These are phyloP conservation scores for Syncephalastrum monosporum DNA, from an alignment of 371 early-diverging fungal species.

Conservation along the genomic window DNA sequence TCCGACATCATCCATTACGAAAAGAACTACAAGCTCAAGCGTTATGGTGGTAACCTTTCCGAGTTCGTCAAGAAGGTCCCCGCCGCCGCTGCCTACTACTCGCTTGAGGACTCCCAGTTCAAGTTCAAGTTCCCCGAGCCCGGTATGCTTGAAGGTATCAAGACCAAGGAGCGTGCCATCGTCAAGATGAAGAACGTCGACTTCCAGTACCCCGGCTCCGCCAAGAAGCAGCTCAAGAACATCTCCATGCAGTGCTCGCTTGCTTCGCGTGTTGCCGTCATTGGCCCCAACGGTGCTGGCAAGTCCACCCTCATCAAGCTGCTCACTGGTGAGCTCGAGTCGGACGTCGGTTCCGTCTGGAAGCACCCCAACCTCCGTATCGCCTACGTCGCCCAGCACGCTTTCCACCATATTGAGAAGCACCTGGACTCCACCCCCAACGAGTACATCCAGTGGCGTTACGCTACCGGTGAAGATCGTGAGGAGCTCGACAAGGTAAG, in stretches of 20 bases:
- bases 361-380: slow-evolving; percentile 66
- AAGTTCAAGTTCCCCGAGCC: slow-evolving; percentile 70
- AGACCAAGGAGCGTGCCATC: slow-evolving; percentile 71
- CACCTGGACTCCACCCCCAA: slow-evolving; percentile 69
- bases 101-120: slow-evolving; percentile 55
- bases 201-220: slow-evolving; percentile 69
- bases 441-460: slow-evolving; percentile 74
- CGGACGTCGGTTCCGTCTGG: slow-evolving; percentile 43
- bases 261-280: slow-evolving; percentile 68
- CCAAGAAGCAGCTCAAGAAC: slow-evolving; percentile 48
- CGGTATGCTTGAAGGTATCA: slow-evolving; percentile 71
- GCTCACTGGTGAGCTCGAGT: slow-evolving; percentile 64
- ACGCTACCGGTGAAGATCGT: slow-evolving; percentile 67
- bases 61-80: slow-evolving; percentile 79
- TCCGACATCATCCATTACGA: slow-evolving; percentile 82
- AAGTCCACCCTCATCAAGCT: slow-evolving; percentile 77
- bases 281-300: slow-evolving; percentile 78
- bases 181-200: slow-evolving; percentile 62
- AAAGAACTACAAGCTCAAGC: slow-evolving; percentile 69
- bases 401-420: slow-evolving; percentile 75
- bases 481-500: slow-evolving; percentile 58
- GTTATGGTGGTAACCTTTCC: slow-evolving; percentile 81
- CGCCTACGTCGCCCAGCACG: slow-evolving; percentile 81
- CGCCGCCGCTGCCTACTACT: slow-evolving; percentile 76
- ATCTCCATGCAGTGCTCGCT: slow-evolving; percentile 65